Evolutionary conservation across 805 yeast genomes (phyloP).

Genomic region (Saturnispora gosingensis): DNA sequence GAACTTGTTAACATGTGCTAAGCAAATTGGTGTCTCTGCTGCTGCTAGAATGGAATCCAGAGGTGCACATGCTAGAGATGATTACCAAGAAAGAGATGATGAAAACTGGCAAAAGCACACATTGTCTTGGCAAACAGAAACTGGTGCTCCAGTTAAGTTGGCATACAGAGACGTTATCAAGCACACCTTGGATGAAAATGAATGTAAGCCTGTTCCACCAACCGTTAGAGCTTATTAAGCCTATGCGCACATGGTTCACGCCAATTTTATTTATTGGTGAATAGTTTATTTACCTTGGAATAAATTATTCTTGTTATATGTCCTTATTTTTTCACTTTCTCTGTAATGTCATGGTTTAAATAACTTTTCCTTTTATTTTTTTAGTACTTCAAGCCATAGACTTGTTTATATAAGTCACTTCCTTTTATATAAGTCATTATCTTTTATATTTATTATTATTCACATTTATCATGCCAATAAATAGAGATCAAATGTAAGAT

Average conservation of each 20-base stretch:
- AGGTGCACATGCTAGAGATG: conserved; percentile 99
- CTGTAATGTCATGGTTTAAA: background rate
- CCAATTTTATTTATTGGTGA: background rate
- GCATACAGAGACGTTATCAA: conserved; percentile 79
- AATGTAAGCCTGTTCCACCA: conserved; percentile 95
- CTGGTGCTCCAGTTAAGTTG: conserved; percentile 64
- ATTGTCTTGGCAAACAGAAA: conserved; percentile 74
- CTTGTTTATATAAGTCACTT: background rate
- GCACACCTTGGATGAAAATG: conserved; percentile 80
- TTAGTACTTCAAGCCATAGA: conserved; percentile 6
- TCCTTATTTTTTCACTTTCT: background rate
- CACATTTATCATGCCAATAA: background rate
- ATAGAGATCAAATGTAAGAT: background rate
- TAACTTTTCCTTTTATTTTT: background rate
- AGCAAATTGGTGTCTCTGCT: conserved; percentile 90
- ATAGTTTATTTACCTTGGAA: background rate
- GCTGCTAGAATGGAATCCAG: conserved; percentile 95
- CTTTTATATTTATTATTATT: conserved; percentile 1
- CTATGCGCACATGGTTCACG: background rate
- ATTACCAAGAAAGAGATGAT: conserved; percentile 92
- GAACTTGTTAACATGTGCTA: conserved; percentile 93
- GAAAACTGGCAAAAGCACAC: conserved; percentile 97
- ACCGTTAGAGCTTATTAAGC: conserved; percentile 84
- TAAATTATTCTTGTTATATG: background rate
- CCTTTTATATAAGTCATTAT: background rate